Evolutionary conservation across 1,284 basidiomycete genomes (phyloP).

Genomic region (Gymnopus androsaceus): DNA sequence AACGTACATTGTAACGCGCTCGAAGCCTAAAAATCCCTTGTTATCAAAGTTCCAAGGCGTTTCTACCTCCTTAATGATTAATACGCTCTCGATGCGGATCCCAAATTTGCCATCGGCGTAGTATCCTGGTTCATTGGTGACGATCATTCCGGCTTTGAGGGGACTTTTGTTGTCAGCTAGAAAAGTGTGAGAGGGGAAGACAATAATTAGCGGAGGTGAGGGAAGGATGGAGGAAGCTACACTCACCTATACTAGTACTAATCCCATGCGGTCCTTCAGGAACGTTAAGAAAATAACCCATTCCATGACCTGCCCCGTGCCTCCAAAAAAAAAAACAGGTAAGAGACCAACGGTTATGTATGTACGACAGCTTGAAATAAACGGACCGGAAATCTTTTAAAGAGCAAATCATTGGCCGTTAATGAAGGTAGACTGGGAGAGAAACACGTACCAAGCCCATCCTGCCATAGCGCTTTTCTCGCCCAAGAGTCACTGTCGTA

Average conservation of each 20-base stretch:
- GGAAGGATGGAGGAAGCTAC: not conserved
- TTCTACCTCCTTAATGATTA: conserved; percentile 71
- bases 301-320: conserved; percentile 94
- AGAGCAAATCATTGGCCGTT: too few species aligned
- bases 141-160: conserved; percentile 83
- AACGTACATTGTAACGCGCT: conserved; percentile 79
- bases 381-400: conserved; percentile 51
- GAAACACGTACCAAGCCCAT: conserved; percentile 74
- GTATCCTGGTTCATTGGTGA: conserved; percentile 95
- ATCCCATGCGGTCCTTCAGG: conserved; percentile 94
- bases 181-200: not conserved
- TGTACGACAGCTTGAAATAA: too few species aligned
- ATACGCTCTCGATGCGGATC: conserved; percentile 90
- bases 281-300: conserved; percentile 91
- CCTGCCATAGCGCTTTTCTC: conserved; percentile 84
- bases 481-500: conserved; percentile 83
- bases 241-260: conserved; percentile 71
- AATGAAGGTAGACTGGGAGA: conserved; percentile 2
- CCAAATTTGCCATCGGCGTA: conserved; percentile 92
- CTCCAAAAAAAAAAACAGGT: conserved; percentile 33
- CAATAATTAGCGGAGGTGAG: not conserved
- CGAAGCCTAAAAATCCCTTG: conserved; percentile 82
- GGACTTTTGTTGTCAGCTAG: conserved; percentile 67
- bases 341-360: too few species aligned
- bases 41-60: conserved; percentile 87